Base-by-base conservation (phyloP, 345 rosid species). In the Limnanthes douglasii region DNA sequence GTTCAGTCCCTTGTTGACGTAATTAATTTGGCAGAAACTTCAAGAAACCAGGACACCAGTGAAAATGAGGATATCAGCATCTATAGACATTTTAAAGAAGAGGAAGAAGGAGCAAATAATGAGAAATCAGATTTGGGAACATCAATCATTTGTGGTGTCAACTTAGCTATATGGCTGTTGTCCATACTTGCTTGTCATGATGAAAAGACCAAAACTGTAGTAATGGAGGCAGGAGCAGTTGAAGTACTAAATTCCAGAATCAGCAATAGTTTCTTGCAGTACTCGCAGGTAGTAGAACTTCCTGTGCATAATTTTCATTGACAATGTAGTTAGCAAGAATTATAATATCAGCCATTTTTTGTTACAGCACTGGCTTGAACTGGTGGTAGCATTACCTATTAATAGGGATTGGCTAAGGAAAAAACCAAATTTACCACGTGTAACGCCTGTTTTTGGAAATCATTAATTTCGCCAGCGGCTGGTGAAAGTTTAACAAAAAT, bases 161-260 rank as follows among this genome's bases (percentile, higher is more conserved):
- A 68, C 61, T 66, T 92, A 41, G 95, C 94, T 35, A 66, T 72
- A 49, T 85, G 94, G 94, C 64, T 92, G 39, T 93, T 92, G 13
- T 71, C 93, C 6, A 70, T 92, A 45, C 88, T 92, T 64, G 86
- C 99, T 12, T 78, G 96, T 61, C 86, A 70, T 39, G 84, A 81
- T 58, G 90, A 66, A 53, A 78, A 66, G 58, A 72, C 77, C 50
- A 85, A 68, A 72, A 64, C 42, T 27, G 72, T 62, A 17, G 78
- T 92, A 54, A 53, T 92, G 96, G 96, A 85, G 45, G 70, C 96
- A 34, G 99, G 83, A 48, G 96, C 86, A 17, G 43, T 92, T 37
- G 96, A 92, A 62, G 78, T 70, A 58, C 73, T 92, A 21, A 78
- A 90, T 0, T 84, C 78, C 54, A 73, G 78, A 60, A 75, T 85